Evolutionary conservation across 164 flowering plant genomes (phyloP).

Genomic region (Chimonanthus salicifolius): DNA sequence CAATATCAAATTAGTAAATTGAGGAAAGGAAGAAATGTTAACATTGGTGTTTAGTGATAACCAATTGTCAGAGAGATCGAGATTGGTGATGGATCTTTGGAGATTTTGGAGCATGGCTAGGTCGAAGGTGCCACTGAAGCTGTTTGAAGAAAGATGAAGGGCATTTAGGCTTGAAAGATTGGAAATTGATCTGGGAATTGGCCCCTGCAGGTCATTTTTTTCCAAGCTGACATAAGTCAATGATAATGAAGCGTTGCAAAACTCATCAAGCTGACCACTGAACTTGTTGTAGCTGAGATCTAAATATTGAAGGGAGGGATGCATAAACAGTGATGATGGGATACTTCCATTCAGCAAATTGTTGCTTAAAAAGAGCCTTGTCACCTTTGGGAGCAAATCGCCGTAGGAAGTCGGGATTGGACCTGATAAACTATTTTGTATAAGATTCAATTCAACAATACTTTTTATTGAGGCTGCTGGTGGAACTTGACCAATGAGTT

Average conservation of each 20-base stretch:
- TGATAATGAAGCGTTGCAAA: conserved; percentile 10
- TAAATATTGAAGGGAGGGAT: conserved; percentile 23
- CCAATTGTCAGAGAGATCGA: conserved; percentile 29
- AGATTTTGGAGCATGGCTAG: conserved; percentile 10
- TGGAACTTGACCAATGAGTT: conserved; percentile 34
- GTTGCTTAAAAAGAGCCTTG: conserved; percentile 15
- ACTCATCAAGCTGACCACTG: conserved; percentile 19
- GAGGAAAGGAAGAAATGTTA: conserved; percentile 10
- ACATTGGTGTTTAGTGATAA: not conserved
- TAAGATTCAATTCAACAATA: not conserved
- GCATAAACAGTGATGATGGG: conserved; percentile 28
- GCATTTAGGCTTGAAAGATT: conserved; percentile 9
- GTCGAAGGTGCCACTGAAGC: conserved; percentile 20
- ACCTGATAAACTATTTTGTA: not conserved
- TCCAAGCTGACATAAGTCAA: conserved; percentile 7
- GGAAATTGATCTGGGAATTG: conserved; percentile 23
- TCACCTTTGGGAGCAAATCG: conserved; percentile 21
- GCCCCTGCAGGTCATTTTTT: conserved; percentile 26
- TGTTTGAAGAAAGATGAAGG: conserved; percentile 25
- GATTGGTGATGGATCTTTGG: conserved; percentile 9
- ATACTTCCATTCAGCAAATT: conserved; percentile 36
- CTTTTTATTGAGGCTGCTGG: not conserved
- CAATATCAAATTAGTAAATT: conserved; percentile 22
- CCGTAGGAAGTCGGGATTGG: conserved; percentile 1
- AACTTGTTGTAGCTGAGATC: conserved; percentile 29